A percentile compares a stretch with the other conserved stretches of the same genome.
Conservation (phyloP, 495 filamentous ascomycete species). For the Neurospora sp. region DNA sequence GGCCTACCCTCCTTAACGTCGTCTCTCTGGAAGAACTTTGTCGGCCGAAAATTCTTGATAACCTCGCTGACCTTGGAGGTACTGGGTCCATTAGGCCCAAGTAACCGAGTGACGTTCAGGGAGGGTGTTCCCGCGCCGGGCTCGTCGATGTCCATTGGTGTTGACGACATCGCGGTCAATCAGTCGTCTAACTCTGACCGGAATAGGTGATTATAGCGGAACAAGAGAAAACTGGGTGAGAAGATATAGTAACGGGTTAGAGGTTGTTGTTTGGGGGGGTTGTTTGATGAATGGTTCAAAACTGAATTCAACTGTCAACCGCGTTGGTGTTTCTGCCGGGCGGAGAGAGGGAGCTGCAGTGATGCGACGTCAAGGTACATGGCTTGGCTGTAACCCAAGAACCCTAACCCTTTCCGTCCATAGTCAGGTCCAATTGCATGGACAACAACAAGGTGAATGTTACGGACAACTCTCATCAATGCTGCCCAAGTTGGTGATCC, state of each 20-base stretch:
- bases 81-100: conserved; percentile 19
- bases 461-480: not conserved
- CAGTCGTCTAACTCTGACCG: not conserved
- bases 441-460: not conserved
- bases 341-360: not conserved
- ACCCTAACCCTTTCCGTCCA: not conserved
- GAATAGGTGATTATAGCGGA: not conserved
- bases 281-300: not conserved
- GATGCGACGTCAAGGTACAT: not conserved
- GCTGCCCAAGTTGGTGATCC: not conserved
- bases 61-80: conserved; percentile 37
- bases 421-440: not conserved
- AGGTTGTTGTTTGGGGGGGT: not conserved
- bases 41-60: conserved; percentile 37
- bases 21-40: conserved; percentile 39
- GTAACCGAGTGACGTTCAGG: conserved; percentile 29
- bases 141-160: conserved; percentile 44
- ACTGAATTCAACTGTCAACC: not conserved
- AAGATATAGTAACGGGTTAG: too few species aligned
- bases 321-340: not conserved
- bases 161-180: conserved; percentile 33
- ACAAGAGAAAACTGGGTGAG: not conserved
- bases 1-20: conserved; percentile 31
- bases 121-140: conserved; percentile 25
- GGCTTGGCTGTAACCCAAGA: not conserved